Conservation (phyloP, 2,329 filamentous ascomycete species). For the Trichoderma harzianum region DNA sequence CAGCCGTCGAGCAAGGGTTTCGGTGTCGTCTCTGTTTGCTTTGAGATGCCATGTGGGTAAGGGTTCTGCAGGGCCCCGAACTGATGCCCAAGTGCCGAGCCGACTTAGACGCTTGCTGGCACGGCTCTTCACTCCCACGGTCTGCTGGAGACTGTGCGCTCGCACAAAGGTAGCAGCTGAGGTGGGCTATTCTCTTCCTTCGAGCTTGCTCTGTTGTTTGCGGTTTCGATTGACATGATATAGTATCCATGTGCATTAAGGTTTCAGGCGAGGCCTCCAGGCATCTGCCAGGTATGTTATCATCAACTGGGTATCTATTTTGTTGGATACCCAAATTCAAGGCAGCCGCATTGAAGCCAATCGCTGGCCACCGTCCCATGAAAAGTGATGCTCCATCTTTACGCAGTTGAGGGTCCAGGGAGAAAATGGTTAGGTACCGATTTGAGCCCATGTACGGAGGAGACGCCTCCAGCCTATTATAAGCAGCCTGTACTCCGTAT, state of each 20-base stretch:
- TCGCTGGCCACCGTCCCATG: neutral
- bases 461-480: neutral
- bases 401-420: neutral
- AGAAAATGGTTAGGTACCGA: neutral
- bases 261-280: neutral
- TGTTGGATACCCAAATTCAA: neutral
- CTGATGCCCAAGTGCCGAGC: neutral
- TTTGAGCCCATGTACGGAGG: neutral
- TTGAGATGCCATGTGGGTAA: conserved; percentile 9
- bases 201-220: neutral
- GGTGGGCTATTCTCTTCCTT: neutral
- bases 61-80: conserved; percentile 5
- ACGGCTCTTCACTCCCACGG: neutral
- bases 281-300: neutral
- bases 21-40: conserved; percentile 4
- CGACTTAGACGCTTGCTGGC: neutral
- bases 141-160: neutral
- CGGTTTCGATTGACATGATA: neutral
- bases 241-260: neutral
- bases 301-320: neutral
- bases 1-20: conserved; percentile 8
- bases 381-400: neutral
- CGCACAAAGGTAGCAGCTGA: neutral
- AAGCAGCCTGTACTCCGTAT: neutral
- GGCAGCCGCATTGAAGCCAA: neutral